Percentiles rank a stretch among this genome's conserved stretches.
phyloP scores from a whole-genome alignment of 148 eudicot species.

The Nyssa sinensis region DNA sequence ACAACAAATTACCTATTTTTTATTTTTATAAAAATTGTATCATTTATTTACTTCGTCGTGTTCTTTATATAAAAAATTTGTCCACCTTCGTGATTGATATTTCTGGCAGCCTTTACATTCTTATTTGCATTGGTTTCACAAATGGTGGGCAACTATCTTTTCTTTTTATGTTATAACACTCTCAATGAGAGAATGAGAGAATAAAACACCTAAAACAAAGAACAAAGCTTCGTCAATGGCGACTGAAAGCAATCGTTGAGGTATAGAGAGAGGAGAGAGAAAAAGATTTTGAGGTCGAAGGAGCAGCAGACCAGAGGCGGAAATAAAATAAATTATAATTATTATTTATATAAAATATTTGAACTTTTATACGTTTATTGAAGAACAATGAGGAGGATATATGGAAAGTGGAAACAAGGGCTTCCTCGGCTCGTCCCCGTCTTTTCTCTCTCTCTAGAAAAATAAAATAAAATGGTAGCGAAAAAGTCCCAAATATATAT shows the following conservation, averaged over 20 bases:
- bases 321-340: slow-evolving; percentile 8
- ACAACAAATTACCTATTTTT: no score
- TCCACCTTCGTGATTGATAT: no score
- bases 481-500: no score
- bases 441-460: not conserved
- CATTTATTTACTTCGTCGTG: no score
- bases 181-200: slow-evolving; percentile 27
- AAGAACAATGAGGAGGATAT: not conserved
- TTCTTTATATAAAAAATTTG: no score
- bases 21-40: no score
- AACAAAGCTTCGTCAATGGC: slow-evolving; percentile 10
- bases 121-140: no score
- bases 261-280: slow-evolving; percentile 15
- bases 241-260: slow-evolving; percentile 18
- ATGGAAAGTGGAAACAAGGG: not conserved
- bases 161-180: no score
- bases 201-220: slow-evolving; percentile 45
- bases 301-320: slow-evolving; percentile 25
- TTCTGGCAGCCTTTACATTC: no score
- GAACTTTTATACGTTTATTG: not conserved
- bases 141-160: no score
- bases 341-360: not conserved
- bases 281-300: slow-evolving; percentile 37
- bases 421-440: not conserved
- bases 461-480: not conserved